A percentile compares a stretch with the other conserved stretches of the same genome.
Evolutionary conservation across 208 protist species (phyloP).

Genomic region (Herpetomonas tarakana): DNA sequence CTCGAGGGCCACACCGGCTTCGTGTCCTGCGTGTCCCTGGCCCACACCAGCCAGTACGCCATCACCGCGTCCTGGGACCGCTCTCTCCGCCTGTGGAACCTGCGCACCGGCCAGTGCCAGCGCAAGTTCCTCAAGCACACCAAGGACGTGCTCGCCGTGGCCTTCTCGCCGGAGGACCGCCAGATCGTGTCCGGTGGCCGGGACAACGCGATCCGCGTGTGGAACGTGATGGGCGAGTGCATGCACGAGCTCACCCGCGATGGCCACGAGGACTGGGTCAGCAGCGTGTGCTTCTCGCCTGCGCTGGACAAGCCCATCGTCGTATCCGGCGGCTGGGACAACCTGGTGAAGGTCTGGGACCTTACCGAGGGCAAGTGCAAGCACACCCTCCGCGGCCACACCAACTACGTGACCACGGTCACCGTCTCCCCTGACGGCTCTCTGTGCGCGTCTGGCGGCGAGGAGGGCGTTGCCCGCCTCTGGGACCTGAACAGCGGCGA

Average conservation of each 20-base stretch:
- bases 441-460: constrained; percentile 99
- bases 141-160: constrained; percentile 98
- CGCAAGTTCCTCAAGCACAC: constrained; percentile 97
- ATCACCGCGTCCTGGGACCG: constrained; percentile 99
- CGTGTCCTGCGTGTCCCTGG: constrained; percentile 97
- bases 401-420: constrained; percentile 98
- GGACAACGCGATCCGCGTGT: constrained; percentile 97
- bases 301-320: constrained; percentile 90
- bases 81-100: constrained; percentile 99
- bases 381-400: constrained; percentile 96
- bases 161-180: constrained; percentile 99
- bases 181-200: constrained; percentile 99
- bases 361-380: constrained; percentile 91
- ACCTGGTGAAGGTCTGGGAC: constrained; percentile 98
- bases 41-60: constrained; percentile 95
- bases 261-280: constrained; percentile 98
- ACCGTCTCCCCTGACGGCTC: constrained; percentile 99
- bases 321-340: constrained; percentile 98
- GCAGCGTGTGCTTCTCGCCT: constrained; percentile 98
- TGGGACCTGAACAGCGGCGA: constrained; percentile 98
- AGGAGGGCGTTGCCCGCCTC: constrained; percentile 97
- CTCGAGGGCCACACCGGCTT: constrained; percentile 94
- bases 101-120: constrained; percentile 92
- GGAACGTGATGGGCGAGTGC: constrained; percentile 99
- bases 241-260: constrained; percentile 95